Base-by-base conservation (phyloP, 2,329 filamentous ascomycete species). In the Hypoxylon sp. region DNA sequence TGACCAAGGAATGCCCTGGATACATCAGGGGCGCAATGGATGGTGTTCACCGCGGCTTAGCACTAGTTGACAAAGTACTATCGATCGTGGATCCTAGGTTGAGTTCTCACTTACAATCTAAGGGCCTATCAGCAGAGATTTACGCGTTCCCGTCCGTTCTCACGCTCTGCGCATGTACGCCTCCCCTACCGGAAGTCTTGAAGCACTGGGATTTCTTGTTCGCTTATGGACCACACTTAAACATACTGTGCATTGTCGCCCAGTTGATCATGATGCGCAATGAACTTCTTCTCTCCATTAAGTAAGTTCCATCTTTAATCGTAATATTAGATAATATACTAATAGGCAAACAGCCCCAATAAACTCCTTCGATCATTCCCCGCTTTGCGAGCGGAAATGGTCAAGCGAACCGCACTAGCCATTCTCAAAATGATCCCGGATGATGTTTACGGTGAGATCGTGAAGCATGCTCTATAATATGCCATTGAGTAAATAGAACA, bases 1-100 rank as follows among this genome's bases (percentile, higher is more conserved):
- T 99, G 69, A 97, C 93, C 1, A 85, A 87, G 60, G 95, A 98
- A 79, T 94, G 93, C 71, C 96, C 96, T 0, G 94, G 93, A 2
- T 99, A 99, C 80, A 95, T 98, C 66, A 89, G 94, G 25, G 94
- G 95, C 25, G 94, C 94, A 67, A 98, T 99, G 94, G 94, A 98
- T 73, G 96, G 96, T 52, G 96, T 99, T 5, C 96, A 99, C 81
- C 92, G 91, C 74, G 96, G 96, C 0, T 86, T 99, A 11, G 91
- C 92, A 23, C 86, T 99, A 9, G 94, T 99, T 21, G 96, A 99
- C 80, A 93, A 93, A 76, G 94, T 97, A 55, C 83, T 99, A 23
- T 91, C 93, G 66, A 93, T 97, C 62, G 94, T 98, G 51, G 96
- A 98, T 77, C 90, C 93, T 1, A 96, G 94, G 79, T 85, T 99